phyloP scores from a whole-genome alignment of 2,329 filamentous ascomycete species.

The Scolecobasidium constrictum region DNA sequence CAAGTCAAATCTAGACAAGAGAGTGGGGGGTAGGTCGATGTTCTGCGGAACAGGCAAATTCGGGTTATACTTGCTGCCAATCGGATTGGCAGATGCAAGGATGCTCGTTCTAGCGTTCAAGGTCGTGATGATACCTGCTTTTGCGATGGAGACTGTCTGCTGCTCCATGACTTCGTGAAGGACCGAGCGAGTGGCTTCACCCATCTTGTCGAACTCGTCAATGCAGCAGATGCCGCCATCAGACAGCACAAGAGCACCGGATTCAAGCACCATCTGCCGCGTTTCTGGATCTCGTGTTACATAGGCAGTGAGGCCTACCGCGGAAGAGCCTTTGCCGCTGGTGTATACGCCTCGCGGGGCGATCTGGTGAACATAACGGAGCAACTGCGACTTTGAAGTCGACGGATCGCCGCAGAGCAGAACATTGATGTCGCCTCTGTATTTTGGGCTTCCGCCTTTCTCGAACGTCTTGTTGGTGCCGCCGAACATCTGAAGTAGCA shows the following conservation, averaged over 20 bases:
- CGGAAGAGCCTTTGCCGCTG: slow-evolving; percentile 64
- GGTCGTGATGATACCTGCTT: slow-evolving; percentile 73
- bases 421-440: slow-evolving; percentile 95
- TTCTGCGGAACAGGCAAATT: slow-evolving; percentile 94
- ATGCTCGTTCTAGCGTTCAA: slow-evolving; percentile 93
- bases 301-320: slow-evolving; percentile 68
- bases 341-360: slow-evolving; percentile 78
- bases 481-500: slow-evolving; percentile 89
- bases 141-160: slow-evolving; percentile 68
- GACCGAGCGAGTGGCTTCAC: slow-evolving; percentile 60
- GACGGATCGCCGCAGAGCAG: slow-evolving; percentile 95
- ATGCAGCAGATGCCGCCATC: slow-evolving; percentile 71
- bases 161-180: slow-evolving; percentile 76
- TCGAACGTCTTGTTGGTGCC: slow-evolving; percentile 97
- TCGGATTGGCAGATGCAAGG: slow-evolving; percentile 92
- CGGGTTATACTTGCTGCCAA: slow-evolving; percentile 94
- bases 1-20: slow-evolving; percentile 91
- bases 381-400: slow-evolving; percentile 87
- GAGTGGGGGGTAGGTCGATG: slow-evolving; percentile 89
- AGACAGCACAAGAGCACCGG: slow-evolving; percentile 61
- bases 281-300: slow-evolving; percentile 66
- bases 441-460: slow-evolving; percentile 89
- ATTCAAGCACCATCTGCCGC: slow-evolving; percentile 62
- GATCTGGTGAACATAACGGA: slow-evolving; percentile 95
- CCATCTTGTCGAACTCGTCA: slow-evolving; percentile 75